A percentile compares a stretch with the other conserved stretches of the same genome.
Conservation (phyloP, 2,329 filamentous ascomycete species). For the Talaromyces sp. region DNA sequence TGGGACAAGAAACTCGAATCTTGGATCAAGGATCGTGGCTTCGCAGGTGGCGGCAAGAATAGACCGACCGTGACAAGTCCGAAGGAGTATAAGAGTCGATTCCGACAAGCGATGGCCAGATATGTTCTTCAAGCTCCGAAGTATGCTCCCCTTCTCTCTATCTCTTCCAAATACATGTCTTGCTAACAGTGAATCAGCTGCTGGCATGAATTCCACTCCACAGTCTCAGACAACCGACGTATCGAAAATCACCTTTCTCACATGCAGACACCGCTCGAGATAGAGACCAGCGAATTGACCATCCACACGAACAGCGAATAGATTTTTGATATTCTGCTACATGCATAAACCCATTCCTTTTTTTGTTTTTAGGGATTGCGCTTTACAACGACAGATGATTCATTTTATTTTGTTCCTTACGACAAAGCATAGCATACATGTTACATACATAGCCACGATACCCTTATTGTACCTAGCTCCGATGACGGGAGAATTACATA, state of each 20-base stretch:
- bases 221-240: slow-evolving; percentile 30
- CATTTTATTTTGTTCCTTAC: neutral
- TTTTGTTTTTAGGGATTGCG: neutral
- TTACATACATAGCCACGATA: neutral
- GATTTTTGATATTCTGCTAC: neutral
- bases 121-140: slow-evolving; percentile 57
- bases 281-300: slow-evolving; percentile 20
- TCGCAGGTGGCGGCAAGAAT: slow-evolving; percentile 72
- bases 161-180: neutral
- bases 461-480: neutral
- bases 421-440: neutral
- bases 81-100: slow-evolving; percentile 94
- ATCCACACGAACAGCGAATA: slow-evolving; percentile 22
- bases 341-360: neutral
- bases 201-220: slow-evolving; percentile 46
- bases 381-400: neutral
- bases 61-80: slow-evolving; percentile 94
- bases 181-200: slow-evolving; percentile 31
- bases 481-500: neutral
- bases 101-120: slow-evolving; percentile 93
- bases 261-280: slow-evolving; percentile 21
- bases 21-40: slow-evolving; percentile 97
- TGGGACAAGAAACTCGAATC: slow-evolving; percentile 99
- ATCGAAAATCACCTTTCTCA: slow-evolving; percentile 26
- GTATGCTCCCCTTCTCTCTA: slow-evolving; percentile 28